phyloP scores from a whole-genome alignment of 176 grass and related monocot species.

The Aegilops bicornis region DNA sequence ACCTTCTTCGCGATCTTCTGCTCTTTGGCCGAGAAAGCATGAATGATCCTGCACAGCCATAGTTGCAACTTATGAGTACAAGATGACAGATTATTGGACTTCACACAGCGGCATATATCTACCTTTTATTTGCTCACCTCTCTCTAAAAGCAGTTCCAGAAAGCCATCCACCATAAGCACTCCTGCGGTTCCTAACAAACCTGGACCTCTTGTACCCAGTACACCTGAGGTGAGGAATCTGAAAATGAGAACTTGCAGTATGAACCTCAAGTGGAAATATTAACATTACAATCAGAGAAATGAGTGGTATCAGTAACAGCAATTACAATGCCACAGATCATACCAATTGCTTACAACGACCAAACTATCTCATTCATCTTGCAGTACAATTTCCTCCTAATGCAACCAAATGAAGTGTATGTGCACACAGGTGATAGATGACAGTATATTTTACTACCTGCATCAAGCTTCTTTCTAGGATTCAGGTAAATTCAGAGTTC shows the following conservation, averaged over 20 bases:
- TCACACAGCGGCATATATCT: neutral
- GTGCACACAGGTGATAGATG: neutral
- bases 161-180: neutral
- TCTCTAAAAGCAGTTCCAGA: neutral
- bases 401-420: neutral
- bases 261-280: too few relatives aligned
- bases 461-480: neutral
- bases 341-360: neutral
- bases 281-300: too few relatives aligned
- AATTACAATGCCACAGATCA: neutral
- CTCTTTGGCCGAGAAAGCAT: neutral
- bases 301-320: too few relatives aligned
- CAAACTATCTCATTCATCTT: neutral
- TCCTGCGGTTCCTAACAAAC: neutral
- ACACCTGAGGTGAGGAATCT: neutral
- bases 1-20: slow-evolving; percentile 1
- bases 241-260: neutral
- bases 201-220: neutral
- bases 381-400: neutral
- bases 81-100: neutral
- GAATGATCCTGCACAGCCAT: neutral
- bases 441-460: neutral
- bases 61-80: neutral
- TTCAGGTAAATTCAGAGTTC: neutral
- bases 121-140: neutral